These are phyloP conservation scores for Coriaria nepalensis DNA, from an alignment of 306 rosid species.

Conservation along the genomic window DNA sequence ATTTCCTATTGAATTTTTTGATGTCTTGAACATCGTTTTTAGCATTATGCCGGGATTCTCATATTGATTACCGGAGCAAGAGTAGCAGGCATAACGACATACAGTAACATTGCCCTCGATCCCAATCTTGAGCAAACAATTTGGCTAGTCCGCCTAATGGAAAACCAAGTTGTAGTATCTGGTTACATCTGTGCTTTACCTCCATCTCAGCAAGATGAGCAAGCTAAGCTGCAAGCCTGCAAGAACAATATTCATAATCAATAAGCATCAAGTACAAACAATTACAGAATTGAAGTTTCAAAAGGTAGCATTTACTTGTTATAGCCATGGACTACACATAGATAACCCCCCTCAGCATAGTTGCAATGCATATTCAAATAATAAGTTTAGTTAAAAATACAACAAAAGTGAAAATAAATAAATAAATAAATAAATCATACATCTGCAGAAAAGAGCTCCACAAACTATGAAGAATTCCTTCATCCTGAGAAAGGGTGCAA, in stretches of 20 bases:
- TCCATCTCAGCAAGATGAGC: constrained; percentile 96
- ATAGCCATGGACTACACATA: neutral
- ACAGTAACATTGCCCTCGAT: constrained; percentile 90
- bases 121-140: constrained; percentile 98
- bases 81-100: constrained; percentile 98
- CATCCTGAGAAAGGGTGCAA: constrained; percentile 76
- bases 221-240: too few species aligned
- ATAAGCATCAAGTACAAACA: too few species aligned
- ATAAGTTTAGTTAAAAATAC: too few species aligned
- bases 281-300: neutral
- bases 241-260: constrained; percentile 4
- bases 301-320: too few species aligned
- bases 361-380: too few species aligned
- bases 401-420: too few species aligned
- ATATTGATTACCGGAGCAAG: constrained; percentile 69
- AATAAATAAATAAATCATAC: too few species aligned
- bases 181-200: constrained; percentile 91
- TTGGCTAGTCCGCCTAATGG: constrained; percentile 86
- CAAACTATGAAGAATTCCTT: constrained; percentile 66
- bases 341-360: too few species aligned
- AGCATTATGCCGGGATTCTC: too few species aligned
- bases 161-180: constrained; percentile 79
- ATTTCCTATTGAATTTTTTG: neutral
- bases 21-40: neutral
- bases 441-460: constrained; percentile 97